Base-by-base conservation (phyloP, 1,284 basidiomycete genomes). In the Malassezia psittaci region DNA sequence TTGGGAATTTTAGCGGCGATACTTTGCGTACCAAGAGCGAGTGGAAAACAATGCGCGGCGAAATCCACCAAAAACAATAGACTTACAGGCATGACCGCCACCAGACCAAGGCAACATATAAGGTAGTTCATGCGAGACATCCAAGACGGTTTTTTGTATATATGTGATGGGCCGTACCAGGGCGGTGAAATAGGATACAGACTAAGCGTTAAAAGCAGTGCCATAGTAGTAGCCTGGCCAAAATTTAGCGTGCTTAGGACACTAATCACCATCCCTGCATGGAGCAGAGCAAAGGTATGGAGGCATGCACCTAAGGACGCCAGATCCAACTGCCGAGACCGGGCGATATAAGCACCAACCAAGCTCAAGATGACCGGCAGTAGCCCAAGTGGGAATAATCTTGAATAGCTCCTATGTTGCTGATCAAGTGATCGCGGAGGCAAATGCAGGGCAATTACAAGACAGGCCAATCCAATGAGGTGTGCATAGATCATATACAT, bases 191-290 rank as follows among this genome's bases (percentile, higher is more conserved):
- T 39, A 19, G 41, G 36, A 48, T 48, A 63, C 10, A 60, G 54
- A 10, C 54, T 48, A 2, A 50, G 5, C 21, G 42, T 38, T 24
- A 60, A 29, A 5, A 55, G 18, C 34, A 54, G 10, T 15, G 45
- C 63, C 36, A 57, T 49, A 24, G 41, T 44, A 15, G 64, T 59
- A 5, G 69, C 69, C 18, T 66, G 59, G 8, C 62, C 53, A 33
- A 68, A 66, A 42, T 72, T 72, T 41, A 67, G 57, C 13, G 67
- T 56, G 43, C 63, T 65, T 18, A 69, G 46, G 5, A 68, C 63
- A 8, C 63, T 64, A 5, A 61, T 44, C 0, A 68, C 51, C 61
- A 69, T 66, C 16, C 68, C 68, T 0, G 64, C 62, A 32, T 71
- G 59, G 3, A 72, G 55, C 10, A 67, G 59, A 18, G 65, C 57